phyloP scores from a whole-genome alignment of 2,329 filamentous ascomycete species.

The Penicillium sp. region DNA sequence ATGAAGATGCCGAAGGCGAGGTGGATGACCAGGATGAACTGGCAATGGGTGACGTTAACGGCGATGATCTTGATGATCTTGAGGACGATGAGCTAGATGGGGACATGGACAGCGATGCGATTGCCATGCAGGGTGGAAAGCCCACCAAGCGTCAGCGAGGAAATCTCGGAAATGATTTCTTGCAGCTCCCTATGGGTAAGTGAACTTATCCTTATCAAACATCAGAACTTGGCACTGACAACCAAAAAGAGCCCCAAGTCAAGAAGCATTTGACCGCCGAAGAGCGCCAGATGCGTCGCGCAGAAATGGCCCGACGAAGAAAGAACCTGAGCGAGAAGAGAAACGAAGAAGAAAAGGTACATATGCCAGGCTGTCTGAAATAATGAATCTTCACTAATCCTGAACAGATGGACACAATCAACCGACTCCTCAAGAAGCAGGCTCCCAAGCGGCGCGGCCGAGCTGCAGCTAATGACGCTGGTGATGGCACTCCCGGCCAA shows the following conservation, averaged over 20 bases:
- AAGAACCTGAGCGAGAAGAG: constrained; percentile 76
- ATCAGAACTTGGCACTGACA: constrained; percentile 13
- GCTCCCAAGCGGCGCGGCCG: constrained; percentile 59
- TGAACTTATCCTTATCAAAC: not conserved
- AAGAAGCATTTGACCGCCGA: constrained; percentile 73
- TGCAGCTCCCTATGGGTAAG: constrained; percentile 59
- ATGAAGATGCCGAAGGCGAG: constrained; percentile 49
- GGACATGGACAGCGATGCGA: constrained; percentile 45
- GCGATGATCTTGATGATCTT: constrained; percentile 40
- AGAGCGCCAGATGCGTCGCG: constrained; percentile 70
- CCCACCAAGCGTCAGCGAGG: constrained; percentile 70
- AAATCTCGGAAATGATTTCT: constrained; percentile 54
- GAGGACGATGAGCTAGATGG: constrained; percentile 45
- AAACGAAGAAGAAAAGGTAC: constrained; percentile 75
- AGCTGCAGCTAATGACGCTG: constrained; percentile 47
- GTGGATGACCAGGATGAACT: constrained; percentile 53
- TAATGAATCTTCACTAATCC: constrained; percentile 16
- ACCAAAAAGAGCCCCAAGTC: constrained; percentile 61
- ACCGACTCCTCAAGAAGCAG: constrained; percentile 67
- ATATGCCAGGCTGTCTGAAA: constrained; percentile 22
- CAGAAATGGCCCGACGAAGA: constrained; percentile 71
- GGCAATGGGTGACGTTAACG: constrained; percentile 42
- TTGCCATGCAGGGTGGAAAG: constrained; percentile 60
- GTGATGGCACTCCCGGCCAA: constrained; percentile 44
- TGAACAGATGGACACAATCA: constrained; percentile 65